Conservation (phyloP, 768 basidiomycete genomes). For the Megacollybia marginata region DNA sequence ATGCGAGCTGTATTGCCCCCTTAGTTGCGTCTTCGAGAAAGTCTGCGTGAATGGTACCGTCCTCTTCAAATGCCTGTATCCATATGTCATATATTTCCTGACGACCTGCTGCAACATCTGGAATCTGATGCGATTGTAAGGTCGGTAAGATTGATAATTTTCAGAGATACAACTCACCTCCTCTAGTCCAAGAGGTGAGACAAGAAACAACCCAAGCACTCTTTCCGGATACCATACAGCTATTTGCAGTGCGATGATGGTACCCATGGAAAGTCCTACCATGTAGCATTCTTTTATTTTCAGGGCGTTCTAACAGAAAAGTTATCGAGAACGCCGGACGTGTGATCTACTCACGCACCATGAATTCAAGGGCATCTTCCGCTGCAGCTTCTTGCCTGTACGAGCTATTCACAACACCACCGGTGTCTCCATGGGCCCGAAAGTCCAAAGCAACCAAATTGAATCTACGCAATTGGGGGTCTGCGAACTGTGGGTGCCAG, state of each 20-base stretch:
- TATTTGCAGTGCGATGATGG: slow-evolving; percentile 17
- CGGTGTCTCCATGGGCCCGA: slow-evolving; percentile 16
- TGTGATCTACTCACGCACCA: slow-evolving; percentile 8
- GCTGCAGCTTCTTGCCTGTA: slow-evolving; percentile 18
- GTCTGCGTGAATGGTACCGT: background rate
- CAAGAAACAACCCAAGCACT: slow-evolving; percentile 16
- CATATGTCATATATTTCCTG: slow-evolving; percentile 8
- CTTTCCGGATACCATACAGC: slow-evolving; percentile 14
- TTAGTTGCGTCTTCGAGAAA: slow-evolving; percentile 6
- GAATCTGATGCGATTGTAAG: background rate
- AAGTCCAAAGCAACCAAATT: slow-evolving; percentile 23
- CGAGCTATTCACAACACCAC: slow-evolving; percentile 10
- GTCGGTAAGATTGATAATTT: background rate
- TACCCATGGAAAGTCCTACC: slow-evolving; percentile 19
- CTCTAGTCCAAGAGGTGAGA: slow-evolving; percentile 16
- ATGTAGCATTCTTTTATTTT: slow-evolving; percentile 19
- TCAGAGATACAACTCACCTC: slow-evolving; percentile 14
- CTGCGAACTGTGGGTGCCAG: slow-evolving; percentile 16
- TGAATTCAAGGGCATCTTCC: slow-evolving; percentile 19
- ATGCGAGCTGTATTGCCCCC: slow-evolving; percentile 9
- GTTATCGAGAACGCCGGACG: too few species aligned
- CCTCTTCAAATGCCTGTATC: slow-evolving; percentile 2
- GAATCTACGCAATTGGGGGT: slow-evolving; percentile 17
- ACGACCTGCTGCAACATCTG: slow-evolving; percentile 6
- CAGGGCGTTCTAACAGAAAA: slow-evolving; percentile 15